Percentiles rank a stretch among this genome's conserved stretches.
Evolutionary conservation across 345 rosid genomes (phyloP).

Genomic region (Laguncularia racemosa): DNA sequence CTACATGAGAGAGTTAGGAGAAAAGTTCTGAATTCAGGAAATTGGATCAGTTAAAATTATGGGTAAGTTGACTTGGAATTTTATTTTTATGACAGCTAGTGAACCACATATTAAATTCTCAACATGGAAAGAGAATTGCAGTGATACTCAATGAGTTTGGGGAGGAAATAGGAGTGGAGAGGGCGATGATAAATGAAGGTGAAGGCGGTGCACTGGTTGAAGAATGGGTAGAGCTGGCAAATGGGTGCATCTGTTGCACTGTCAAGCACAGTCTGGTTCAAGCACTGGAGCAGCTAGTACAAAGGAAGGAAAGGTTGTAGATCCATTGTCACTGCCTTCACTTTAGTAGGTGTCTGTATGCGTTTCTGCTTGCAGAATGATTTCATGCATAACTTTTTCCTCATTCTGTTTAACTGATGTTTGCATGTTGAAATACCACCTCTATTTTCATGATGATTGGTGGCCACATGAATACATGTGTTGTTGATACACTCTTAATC

Average conservation of each 20-base stretch:
- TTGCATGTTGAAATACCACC: no score
- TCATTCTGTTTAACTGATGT: no score
- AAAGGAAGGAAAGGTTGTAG: slow-evolving; percentile 60
- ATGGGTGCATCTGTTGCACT: slow-evolving; percentile 90
- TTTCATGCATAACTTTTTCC: no score
- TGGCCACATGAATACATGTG: no score
- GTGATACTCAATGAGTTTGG: slow-evolving; percentile 96
- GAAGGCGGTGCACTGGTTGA: slow-evolving; percentile 78
- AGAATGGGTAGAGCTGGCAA: slow-evolving; percentile 95
- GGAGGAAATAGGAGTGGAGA: slow-evolving; percentile 94
- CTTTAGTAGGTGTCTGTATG: not conserved
- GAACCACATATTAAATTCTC: slow-evolving; percentile 59
- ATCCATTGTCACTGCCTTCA: not conserved
- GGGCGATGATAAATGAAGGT: slow-evolving; percentile 96
- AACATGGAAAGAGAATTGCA: slow-evolving; percentile 87
- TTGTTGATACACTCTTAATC: no score
- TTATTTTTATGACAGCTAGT: slow-evolving; percentile 48
- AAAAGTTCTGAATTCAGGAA: not conserved
- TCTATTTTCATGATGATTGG: no score
- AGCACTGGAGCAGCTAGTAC: slow-evolving; percentile 89
- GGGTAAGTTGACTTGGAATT: not conserved
- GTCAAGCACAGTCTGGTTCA: slow-evolving; percentile 92
- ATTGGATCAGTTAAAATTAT: not conserved
- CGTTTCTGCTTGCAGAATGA: no score
- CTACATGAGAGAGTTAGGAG: not conserved